Conservation (phyloP, 768 basidiomycete genomes). For the Hygrophoropsis aurantiaca region DNA sequence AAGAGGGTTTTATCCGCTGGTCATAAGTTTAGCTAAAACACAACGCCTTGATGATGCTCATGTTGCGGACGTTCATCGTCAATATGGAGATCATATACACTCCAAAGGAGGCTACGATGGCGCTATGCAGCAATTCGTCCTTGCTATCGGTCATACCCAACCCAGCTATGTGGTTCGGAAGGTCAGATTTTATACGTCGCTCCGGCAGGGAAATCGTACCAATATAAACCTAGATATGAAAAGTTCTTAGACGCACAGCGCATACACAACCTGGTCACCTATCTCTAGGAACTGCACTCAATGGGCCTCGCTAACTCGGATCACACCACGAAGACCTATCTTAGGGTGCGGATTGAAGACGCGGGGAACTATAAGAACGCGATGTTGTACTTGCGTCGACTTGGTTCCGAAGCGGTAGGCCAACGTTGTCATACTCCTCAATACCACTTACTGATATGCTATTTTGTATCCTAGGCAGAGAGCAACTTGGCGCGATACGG, state of each 20-base stretch:
- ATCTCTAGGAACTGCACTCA: conserved; percentile 92
- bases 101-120: conserved; percentile 89
- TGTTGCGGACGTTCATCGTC: conserved; percentile 85
- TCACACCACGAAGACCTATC: conserved; percentile 94
- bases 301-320: conserved; percentile 90
- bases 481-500: conserved; percentile 87
- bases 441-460: background rate
- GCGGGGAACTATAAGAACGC: conserved; percentile 74
- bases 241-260: conserved; percentile 97
- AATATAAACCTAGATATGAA: background rate
- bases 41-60: conserved; percentile 70
- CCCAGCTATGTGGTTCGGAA: conserved; percentile 98
- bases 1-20: conserved; percentile 75
- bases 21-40: conserved; percentile 79
- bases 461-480: conserved; percentile 61
- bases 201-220: conserved; percentile 7
- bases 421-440: background rate
- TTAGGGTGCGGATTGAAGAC: conserved; percentile 94
- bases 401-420: conserved; percentile 78
- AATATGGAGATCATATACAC: conserved; percentile 92
- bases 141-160: conserved; percentile 86
- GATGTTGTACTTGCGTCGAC: conserved; percentile 70
- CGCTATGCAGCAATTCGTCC: conserved; percentile 88
- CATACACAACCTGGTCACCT: conserved; percentile 92
- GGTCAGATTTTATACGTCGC: no score